A percentile compares a stretch with the other conserved stretches of the same genome.
These are phyloP conservation scores for Beauveria medogensis DNA, from an alignment of 2,329 filamentous ascomycete genomes.

Conservation along the genomic window DNA sequence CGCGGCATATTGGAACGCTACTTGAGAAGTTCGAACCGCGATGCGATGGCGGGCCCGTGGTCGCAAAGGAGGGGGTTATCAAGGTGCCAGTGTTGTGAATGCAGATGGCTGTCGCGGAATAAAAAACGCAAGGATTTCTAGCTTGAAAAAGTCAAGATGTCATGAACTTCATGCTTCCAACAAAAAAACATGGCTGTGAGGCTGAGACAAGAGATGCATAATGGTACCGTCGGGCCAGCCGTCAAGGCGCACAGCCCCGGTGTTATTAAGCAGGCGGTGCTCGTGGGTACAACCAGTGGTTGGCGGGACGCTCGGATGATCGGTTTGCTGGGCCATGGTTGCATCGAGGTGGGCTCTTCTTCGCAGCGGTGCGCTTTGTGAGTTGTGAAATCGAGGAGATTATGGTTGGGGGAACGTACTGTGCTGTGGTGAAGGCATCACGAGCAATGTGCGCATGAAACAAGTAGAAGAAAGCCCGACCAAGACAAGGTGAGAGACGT, in stretches of 20 bases:
- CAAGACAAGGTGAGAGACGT: not conserved
- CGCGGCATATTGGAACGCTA: not conserved
- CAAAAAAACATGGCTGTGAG: not conserved
- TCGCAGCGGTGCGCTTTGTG: not conserved
- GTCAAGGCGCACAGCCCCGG: not conserved
- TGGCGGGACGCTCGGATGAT: constrained; percentile 2
- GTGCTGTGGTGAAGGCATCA: not conserved
- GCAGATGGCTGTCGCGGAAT: not conserved
- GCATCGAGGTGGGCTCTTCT: not conserved
- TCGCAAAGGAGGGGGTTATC: not conserved
- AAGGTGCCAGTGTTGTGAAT: not conserved
- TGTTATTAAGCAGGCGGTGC: not conserved
- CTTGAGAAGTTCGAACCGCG: not conserved
- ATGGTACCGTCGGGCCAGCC: not conserved
- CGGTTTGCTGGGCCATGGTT: not conserved
- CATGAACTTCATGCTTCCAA: not conserved
- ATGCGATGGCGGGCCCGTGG: not conserved
- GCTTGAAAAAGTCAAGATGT: not conserved
- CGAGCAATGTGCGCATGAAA: not conserved
- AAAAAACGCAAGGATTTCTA: not conserved
- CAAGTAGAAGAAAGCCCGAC: not conserved
- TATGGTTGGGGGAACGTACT: not conserved
- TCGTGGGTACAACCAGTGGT: not conserved
- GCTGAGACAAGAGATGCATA: not conserved
- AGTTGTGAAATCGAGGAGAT: not conserved